Conservation (phyloP, 768 basidiomycete species). For the Termitomyces sp. region DNA sequence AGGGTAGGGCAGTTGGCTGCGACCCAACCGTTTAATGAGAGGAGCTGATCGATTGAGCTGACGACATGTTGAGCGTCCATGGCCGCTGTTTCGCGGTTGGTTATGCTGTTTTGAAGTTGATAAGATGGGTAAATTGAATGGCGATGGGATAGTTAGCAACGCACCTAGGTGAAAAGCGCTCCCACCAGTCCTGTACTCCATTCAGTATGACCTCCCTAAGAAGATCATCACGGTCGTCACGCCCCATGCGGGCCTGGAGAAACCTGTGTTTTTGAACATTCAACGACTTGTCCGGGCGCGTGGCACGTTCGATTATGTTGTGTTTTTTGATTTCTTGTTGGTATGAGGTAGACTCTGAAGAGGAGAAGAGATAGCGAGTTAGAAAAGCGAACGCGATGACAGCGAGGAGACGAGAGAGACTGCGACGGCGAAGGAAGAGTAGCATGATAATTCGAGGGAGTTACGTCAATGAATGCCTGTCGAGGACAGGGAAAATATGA, state of each 20-base stretch:
- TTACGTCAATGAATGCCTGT: neutral
- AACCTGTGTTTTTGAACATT: slow-evolving; percentile 90
- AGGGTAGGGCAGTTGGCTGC: slow-evolving; percentile 93
- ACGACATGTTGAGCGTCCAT: slow-evolving; percentile 90
- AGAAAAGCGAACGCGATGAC: slow-evolving; percentile 28
- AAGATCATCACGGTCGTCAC: slow-evolving; percentile 81
- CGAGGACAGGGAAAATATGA: neutral
- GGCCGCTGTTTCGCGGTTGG: slow-evolving; percentile 77
- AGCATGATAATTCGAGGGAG: slow-evolving; percentile 25
- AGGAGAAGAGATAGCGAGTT: slow-evolving; percentile 33
- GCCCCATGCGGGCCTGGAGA: slow-evolving; percentile 81
- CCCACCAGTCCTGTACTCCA: slow-evolving; percentile 88
- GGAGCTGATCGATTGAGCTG: slow-evolving; percentile 85
- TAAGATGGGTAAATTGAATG: neutral
- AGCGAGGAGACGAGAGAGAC: slow-evolving; percentile 39
- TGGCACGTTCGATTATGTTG: slow-evolving; percentile 53
- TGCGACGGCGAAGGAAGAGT: slow-evolving; percentile 45
- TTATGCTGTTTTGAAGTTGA: slow-evolving; percentile 49
- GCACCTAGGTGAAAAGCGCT: slow-evolving; percentile 88
- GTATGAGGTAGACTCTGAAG: slow-evolving; percentile 29
- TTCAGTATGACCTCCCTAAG: slow-evolving; percentile 71
- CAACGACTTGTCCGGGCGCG: slow-evolving; percentile 66
- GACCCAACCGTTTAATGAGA: slow-evolving; percentile 98
- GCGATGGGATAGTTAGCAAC: slow-evolving; percentile 23
- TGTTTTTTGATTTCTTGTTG: slow-evolving; percentile 46